Evolutionary conservation across 1,284 basidiomycete genomes (phyloP).

Genomic region (Ceratobasidium sp.): DNA sequence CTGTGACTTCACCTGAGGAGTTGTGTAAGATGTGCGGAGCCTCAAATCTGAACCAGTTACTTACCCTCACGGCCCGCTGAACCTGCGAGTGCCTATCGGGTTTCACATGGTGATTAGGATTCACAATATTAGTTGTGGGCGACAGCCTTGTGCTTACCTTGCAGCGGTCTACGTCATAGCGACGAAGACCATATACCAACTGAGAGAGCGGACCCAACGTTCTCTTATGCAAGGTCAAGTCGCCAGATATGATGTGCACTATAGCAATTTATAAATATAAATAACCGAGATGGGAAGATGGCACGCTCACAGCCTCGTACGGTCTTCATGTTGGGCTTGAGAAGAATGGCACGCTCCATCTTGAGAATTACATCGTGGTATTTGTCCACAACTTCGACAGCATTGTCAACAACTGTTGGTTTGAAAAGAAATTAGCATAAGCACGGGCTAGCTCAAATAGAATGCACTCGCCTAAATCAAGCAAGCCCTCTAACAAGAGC

Average conservation of each 20-base stretch:
- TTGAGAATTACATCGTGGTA: slow-evolving; percentile 67
- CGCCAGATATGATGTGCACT: slow-evolving; percentile 77
- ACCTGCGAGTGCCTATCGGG: slow-evolving; percentile 19
- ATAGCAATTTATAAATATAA: slow-evolving; percentile 3
- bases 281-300: background rate
- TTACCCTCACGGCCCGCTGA: slow-evolving; percentile 30
- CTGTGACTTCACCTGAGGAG: slow-evolving; percentile 49
- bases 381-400: slow-evolving; percentile 69
- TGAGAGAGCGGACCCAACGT: slow-evolving; percentile 72
- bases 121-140: background rate
- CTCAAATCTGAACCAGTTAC: background rate
- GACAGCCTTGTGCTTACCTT: slow-evolving; percentile 48
- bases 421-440: background rate
- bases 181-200: slow-evolving; percentile 66
- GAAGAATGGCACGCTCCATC: slow-evolving; percentile 64
- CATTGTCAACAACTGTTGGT: slow-evolving; percentile 64
- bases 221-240: slow-evolving; percentile 70
- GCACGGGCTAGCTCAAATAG: background rate
- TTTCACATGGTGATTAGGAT: background rate
- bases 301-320: slow-evolving; percentile 60
- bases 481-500: slow-evolving; percentile 64
- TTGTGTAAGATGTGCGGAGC: background rate
- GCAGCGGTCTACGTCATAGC: slow-evolving; percentile 69
- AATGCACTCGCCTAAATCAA: slow-evolving; percentile 62
- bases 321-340: slow-evolving; percentile 64